These are phyloP conservation scores for Dendrobium huoshanense DNA, from an alignment of 106 monocot genomes.

Conservation along the genomic window DNA sequence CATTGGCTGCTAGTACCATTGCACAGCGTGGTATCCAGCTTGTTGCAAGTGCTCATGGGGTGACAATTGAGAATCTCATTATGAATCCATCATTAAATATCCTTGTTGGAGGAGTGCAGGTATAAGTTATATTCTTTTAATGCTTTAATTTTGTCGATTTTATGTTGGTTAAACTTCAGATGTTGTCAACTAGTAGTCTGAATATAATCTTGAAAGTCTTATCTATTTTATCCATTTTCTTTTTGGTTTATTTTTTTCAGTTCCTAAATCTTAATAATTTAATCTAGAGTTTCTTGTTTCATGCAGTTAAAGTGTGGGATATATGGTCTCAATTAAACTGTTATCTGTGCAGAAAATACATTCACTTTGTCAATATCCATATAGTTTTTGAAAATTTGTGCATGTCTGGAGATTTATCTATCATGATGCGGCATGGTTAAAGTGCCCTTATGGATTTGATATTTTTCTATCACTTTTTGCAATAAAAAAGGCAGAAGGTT, in stretches of 20 bases:
- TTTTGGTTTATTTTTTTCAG: neutral
- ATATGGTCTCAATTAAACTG: neutral
- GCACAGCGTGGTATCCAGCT: slow-evolving; percentile 87
- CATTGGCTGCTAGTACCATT: slow-evolving; percentile 82
- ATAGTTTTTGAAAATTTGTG: too few species aligned
- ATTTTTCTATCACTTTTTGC: too few species aligned
- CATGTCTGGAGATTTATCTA: too few species aligned
- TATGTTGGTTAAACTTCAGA: neutral
- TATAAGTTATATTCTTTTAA: slow-evolving; percentile 7
- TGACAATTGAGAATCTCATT: slow-evolving; percentile 55
- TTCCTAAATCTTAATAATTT: neutral
- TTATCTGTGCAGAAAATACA: neutral
- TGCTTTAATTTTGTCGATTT: too few species aligned
- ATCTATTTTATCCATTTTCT: neutral
- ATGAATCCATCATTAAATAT: slow-evolving; percentile 72
- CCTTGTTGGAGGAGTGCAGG: slow-evolving; percentile 94
- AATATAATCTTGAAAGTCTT: neutral
- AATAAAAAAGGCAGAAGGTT: too few species aligned
- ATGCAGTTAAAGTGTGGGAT: neutral
- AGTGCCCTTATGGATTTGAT: too few species aligned
- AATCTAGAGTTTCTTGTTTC: neutral
- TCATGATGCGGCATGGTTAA: too few species aligned
- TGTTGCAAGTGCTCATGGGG: slow-evolving; percentile 85
- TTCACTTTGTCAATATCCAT: too few species aligned
- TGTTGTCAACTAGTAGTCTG: neutral